A percentile compares a stretch with the other conserved stretches of the same genome.
Conservation (phyloP, 805 yeast species). For the Pichia nakasei region DNA sequence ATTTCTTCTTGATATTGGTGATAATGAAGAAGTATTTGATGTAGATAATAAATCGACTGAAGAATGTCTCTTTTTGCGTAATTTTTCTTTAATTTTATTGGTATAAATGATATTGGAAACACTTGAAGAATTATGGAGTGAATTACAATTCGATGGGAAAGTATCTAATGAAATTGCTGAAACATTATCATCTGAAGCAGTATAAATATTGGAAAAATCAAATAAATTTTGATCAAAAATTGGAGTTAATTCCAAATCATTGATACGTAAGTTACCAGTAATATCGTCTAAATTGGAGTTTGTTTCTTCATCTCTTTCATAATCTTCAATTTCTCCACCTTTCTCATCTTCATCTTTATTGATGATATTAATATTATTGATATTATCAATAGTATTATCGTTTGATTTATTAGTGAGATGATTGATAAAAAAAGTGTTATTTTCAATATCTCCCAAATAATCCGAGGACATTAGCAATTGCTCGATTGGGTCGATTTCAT, state of each 20-base stretch:
- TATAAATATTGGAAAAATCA: neutral
- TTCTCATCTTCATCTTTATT: too few species aligned
- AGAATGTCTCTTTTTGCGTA: constrained; percentile 5
- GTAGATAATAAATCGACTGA: neutral
- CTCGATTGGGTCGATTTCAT: constrained; percentile 1
- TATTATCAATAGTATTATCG: too few species aligned
- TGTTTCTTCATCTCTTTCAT: too few species aligned
- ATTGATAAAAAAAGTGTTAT: neutral
- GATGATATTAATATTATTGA: too few species aligned
- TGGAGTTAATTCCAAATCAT: too few species aligned
- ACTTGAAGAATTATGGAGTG: constrained; percentile 5
- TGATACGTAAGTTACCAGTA: too few species aligned
- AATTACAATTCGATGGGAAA: constrained; percentile 1
- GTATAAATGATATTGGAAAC: constrained; percentile 9
- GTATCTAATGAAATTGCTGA: neutral
- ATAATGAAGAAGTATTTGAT: neutral
- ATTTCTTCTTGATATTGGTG: neutral
- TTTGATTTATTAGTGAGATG: neutral
- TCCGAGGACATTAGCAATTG: constrained; percentile 1
- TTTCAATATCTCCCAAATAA: neutral
- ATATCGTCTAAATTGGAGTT: too few species aligned
- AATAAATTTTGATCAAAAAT: neutral
- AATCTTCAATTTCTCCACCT: too few species aligned
- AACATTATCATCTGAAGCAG: neutral
- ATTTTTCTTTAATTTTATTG: constrained; percentile 7